Evolutionary conservation across 306 rosid species (phyloP).

Genomic region (Prinsepia uniflora): DNA sequence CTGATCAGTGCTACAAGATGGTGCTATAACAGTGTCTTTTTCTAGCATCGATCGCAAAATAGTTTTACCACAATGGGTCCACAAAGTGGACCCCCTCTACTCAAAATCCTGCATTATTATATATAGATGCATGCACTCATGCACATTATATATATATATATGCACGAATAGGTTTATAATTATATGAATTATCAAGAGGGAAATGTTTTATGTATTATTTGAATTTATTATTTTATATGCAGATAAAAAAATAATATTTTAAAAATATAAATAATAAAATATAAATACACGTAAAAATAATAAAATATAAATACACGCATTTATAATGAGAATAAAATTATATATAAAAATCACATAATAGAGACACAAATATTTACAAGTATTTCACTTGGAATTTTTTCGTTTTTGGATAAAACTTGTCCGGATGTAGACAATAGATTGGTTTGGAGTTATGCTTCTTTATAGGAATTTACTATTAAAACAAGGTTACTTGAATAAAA

Average conservation of each 20-base stretch:
- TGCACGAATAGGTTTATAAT: not conserved
- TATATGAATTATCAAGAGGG: too few relatives aligned
- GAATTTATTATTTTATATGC: too few relatives aligned
- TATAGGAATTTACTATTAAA: not conserved
- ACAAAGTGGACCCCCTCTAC: conserved; percentile 1
- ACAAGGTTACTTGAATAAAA: not conserved
- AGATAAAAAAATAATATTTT: too few relatives aligned
- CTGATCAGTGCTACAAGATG: conserved; percentile 29
- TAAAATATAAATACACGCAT: too few relatives aligned
- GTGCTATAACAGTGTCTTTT: conserved; percentile 21
- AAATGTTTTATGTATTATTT: too few relatives aligned
- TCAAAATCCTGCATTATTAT: not conserved
- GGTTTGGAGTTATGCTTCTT: conserved; percentile 5
- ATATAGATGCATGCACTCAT: not conserved
- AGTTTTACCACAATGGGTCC: not conserved
- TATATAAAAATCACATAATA: too few relatives aligned
- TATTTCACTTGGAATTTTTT: not conserved
- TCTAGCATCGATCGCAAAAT: not conserved
- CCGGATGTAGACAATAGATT: not conserved
- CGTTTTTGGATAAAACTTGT: not conserved
- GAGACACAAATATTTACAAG: too few relatives aligned
- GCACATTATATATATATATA: not conserved
- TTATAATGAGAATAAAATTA: too few relatives aligned
- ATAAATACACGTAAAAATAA: too few relatives aligned
- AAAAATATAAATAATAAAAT: too few relatives aligned